Evolutionary conservation across 2,329 filamentous ascomycete genomes (phyloP).

Genomic region (Pezicula carpinea): DNA sequence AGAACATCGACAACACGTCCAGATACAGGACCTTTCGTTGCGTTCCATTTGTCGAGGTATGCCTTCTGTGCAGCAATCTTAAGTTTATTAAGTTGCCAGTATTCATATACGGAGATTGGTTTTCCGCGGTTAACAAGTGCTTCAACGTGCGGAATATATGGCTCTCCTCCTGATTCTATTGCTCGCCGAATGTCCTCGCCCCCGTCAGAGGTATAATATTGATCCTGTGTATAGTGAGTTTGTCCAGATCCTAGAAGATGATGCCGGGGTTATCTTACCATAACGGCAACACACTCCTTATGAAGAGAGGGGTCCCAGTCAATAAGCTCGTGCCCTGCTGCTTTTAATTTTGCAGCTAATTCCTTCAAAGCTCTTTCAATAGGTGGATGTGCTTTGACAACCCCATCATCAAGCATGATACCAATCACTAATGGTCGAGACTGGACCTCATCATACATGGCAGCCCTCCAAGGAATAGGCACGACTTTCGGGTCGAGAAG

Average conservation of each 20-base stretch:
- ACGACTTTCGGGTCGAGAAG: slow-evolving; percentile 46
- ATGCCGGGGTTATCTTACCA: slow-evolving; percentile 35
- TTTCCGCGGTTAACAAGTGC: slow-evolving; percentile 44
- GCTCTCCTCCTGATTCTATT: slow-evolving; percentile 6
- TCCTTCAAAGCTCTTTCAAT: slow-evolving; percentile 40
- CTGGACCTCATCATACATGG: slow-evolving; percentile 35
- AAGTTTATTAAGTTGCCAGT: slow-evolving; percentile 10
- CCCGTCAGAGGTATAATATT: slow-evolving; percentile 19
- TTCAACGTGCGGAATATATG: slow-evolving; percentile 50
- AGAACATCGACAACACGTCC: slow-evolving; percentile 23
- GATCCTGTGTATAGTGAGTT: slow-evolving; percentile 30
- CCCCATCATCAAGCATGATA: slow-evolving; percentile 45
- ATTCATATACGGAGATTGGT: slow-evolving; percentile 8
- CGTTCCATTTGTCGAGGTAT: slow-evolving; percentile 27
- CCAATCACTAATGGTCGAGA: slow-evolving; percentile 44
- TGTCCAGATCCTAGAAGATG: no score
- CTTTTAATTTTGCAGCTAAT: slow-evolving; percentile 33
- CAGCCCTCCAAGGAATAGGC: slow-evolving; percentile 49
- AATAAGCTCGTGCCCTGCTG: slow-evolving; percentile 49
- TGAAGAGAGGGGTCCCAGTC: slow-evolving; percentile 48
- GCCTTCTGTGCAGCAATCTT: slow-evolving; percentile 23
- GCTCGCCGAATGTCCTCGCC: slow-evolving; percentile 8
- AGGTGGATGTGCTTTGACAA: slow-evolving; percentile 51
- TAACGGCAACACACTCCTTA: slow-evolving; percentile 48
- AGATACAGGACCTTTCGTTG: slow-evolving; percentile 17